phyloP scores from a whole-genome alignment of 495 filamentous ascomycete species.

The Aspergillus nidulans region DNA sequence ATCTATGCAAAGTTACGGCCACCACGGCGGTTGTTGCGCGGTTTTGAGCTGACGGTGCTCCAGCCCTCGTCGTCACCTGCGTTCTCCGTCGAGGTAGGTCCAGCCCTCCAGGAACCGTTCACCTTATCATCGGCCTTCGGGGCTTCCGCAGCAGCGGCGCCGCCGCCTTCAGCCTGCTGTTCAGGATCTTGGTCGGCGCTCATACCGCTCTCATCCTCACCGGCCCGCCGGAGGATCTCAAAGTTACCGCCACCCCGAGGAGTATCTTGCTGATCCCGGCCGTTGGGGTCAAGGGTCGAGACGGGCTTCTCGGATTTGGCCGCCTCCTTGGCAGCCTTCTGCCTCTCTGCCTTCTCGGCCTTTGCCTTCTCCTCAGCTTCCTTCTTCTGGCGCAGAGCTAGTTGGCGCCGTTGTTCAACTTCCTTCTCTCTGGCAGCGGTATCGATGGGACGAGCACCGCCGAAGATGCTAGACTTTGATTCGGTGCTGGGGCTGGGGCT shows the following conservation, averaged over 20 bases:
- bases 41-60: conserved; percentile 64
- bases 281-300: conserved; percentile 43
- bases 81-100: conserved; percentile 30
- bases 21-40: conserved; percentile 50
- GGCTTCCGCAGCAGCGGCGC: conserved; percentile 29
- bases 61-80: conserved; percentile 64
- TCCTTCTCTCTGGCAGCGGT: conserved; percentile 81
- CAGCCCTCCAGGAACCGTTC: conserved; percentile 40
- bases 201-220: conserved; percentile 40
- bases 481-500: conserved; percentile 47
- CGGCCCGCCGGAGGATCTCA: conserved; percentile 51
- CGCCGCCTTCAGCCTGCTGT: conserved; percentile 23
- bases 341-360: conserved; percentile 59
- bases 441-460: conserved; percentile 84
- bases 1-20: conserved; percentile 48
- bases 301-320: conserved; percentile 49
- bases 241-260: conserved; percentile 45
- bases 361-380: conserved; percentile 84
- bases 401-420: conserved; percentile 79
- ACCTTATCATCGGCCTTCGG: conserved; percentile 37
- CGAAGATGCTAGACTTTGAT: conserved; percentile 85
- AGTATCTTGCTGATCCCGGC: conserved; percentile 39
- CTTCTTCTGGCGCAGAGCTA: conserved; percentile 71
- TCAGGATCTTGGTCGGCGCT: conserved; percentile 33
- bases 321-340: conserved; percentile 53